Base-by-base conservation (phyloP, 1,284 basidiomycete species). In the Chalciporus sp. region DNA sequence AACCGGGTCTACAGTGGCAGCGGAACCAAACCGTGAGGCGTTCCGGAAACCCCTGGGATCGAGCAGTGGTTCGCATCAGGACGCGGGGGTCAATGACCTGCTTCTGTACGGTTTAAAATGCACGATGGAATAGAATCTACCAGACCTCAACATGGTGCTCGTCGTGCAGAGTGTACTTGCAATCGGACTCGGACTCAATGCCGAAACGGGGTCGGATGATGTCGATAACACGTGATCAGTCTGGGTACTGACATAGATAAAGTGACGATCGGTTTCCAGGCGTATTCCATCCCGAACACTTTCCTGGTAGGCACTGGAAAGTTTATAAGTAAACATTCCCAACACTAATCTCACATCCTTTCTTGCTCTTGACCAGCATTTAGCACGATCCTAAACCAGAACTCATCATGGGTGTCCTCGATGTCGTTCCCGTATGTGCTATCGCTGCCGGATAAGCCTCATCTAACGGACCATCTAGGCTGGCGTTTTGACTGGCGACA, bases 401-500 rank as follows among this genome's bases (percentile, higher is more conserved):
- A 43, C 27, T 49, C 53, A 46, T 37, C 56, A 82, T 82, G 81
- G 81, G 82, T 64, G 67, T 83, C 60, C 80, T 83, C 62, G 82
- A 84, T 63, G 71, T 83, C 67, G 81, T 83, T 56, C 81, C 82
- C 20, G 82, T 84, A 61, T 55, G 81, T 76, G 31, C 12, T 12
- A n/a, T 33, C 19, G n/a, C 40, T 29, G 26, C 5, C 2, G 10
- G n/a, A 37, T 14, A 28, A 35, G 28, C 27, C 42, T n/a, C 52
- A 62, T 57, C 60, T 60, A n/a, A 68, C 39, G 29, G 11, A 39
- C n/a, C 39, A 20, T 43, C n/a, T 56, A 88, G 86, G 72, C 85
- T 61, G 88, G 88, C 64, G 88, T 91, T 58, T 69, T 91, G 61
- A 85, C 85, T 54, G 88, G 88, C 68, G 82, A 86, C 59, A 78